Evolutionary conservation across 257 asterid genomes (phyloP).

Genomic region (Rauvolfia tetraphylla): DNA sequence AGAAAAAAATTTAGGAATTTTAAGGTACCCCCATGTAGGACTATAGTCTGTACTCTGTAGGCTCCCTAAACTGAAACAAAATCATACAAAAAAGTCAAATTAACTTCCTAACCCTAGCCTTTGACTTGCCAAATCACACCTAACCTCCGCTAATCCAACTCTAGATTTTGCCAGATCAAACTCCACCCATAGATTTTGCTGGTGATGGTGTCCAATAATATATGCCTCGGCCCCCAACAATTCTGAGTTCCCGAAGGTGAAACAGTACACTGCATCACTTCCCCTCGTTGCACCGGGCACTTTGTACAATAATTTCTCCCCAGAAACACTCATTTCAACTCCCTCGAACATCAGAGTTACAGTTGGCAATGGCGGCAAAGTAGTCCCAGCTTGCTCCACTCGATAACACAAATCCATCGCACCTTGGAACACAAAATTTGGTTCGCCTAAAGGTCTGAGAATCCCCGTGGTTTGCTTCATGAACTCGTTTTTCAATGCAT

Average conservation of each 20-base stretch:
- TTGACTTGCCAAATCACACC: constrained; percentile 67
- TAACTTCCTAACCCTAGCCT: constrained; percentile 35
- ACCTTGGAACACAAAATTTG: constrained; percentile 68
- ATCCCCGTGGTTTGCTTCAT: constrained; percentile 45
- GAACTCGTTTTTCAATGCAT: constrained; percentile 52
- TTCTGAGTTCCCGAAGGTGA: constrained; percentile 82
- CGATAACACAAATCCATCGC: constrained; percentile 74
- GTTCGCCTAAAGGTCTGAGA: constrained; percentile 36
- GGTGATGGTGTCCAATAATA: constrained; percentile 82
- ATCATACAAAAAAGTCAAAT: neutral
- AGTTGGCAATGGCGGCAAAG: constrained; percentile 46
- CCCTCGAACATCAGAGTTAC: constrained; percentile 65
- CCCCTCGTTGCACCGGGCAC: constrained; percentile 56
- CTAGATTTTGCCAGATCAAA: constrained; percentile 60
- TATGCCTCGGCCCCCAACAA: constrained; percentile 70
- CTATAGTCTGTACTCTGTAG: no score
- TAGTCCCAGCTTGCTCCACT: constrained; percentile 30
- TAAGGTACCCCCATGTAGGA: neutral
- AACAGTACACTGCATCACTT: constrained; percentile 43
- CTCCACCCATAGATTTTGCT: constrained; percentile 77
- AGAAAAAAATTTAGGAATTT: neutral
- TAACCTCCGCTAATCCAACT: constrained; percentile 62
- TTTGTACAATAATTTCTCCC: constrained; percentile 60
- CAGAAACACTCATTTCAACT: constrained; percentile 66
- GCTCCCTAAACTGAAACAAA: neutral